These are phyloP conservation scores for Russula emetica DNA, from an alignment of 768 basidiomycete genomes.

Conservation along the genomic window DNA sequence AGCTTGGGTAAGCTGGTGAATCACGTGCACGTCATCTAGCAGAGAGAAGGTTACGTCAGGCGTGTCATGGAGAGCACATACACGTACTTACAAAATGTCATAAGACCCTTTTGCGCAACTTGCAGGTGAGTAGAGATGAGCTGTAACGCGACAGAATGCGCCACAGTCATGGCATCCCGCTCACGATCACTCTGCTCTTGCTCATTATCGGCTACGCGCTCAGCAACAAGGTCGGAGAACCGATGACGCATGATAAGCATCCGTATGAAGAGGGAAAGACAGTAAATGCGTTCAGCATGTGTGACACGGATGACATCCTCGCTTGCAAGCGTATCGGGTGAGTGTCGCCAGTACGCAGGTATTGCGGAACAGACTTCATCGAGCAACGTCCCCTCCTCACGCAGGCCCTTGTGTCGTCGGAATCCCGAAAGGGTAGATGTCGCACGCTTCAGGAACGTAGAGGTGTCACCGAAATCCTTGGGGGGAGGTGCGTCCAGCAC, in stretches of 20 bases:
- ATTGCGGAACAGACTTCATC: constrained; percentile 73
- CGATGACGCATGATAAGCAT: constrained; percentile 88
- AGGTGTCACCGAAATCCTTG: constrained; percentile 55
- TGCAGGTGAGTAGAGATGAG: constrained; percentile 80
- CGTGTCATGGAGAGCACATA: constrained; percentile 8
- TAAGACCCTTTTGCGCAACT: constrained; percentile 80
- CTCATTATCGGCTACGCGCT: constrained; percentile 48
- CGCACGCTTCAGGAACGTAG: constrained; percentile 75
- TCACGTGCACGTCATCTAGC: constrained; percentile 88
- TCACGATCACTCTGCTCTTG: constrained; percentile 67
- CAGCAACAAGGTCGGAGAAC: constrained; percentile 72
- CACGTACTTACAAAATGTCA: constrained; percentile 85
- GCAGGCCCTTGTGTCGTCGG: constrained; percentile 57
- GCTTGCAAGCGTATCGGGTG: constrained; percentile 72
- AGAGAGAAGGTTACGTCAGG: background rate
- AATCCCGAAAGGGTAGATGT: constrained; percentile 62
- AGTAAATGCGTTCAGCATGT: constrained; percentile 82
- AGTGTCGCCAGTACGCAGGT: constrained; percentile 75
- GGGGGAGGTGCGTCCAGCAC: constrained; percentile 79
- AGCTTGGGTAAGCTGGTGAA: constrained; percentile 91
- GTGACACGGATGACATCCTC: constrained; percentile 87
- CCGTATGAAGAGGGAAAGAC: constrained; percentile 81
- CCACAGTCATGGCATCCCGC: constrained; percentile 69
- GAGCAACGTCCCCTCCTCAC: constrained; percentile 75
- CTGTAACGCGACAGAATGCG: constrained; percentile 73